These are phyloP conservation scores for Phytophthora pini DNA, from an alignment of 352 stramenopile genomes.

Conservation along the genomic window DNA sequence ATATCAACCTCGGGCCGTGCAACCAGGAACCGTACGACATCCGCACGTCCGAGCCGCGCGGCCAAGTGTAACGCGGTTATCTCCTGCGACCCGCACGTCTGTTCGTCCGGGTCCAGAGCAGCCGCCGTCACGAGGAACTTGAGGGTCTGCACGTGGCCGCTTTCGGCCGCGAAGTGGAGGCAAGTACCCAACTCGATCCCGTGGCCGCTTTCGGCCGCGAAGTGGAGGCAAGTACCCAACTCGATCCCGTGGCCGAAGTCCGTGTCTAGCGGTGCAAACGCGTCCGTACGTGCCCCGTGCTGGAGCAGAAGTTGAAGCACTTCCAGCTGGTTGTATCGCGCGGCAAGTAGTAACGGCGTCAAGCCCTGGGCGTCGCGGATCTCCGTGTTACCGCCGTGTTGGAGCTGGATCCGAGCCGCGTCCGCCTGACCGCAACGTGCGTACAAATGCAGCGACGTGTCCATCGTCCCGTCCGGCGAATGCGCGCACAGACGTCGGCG, in stretches of 20 bases:
- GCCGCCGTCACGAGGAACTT: constrained; percentile 39
- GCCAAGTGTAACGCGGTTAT: constrained; percentile 47
- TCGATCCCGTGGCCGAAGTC: constrained; percentile 9
- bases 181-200: constrained; percentile 22
- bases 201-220: constrained; percentile 15
- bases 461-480: constrained; percentile 24
- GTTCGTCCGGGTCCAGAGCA: constrained; percentile 25
- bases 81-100: constrained; percentile 12
- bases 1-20: constrained; percentile 33
- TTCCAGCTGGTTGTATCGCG: constrained; percentile 39
- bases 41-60: constrained; percentile 30
- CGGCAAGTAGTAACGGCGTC: constrained; percentile 43
- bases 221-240: constrained; percentile 29
- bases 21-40: constrained; percentile 38
- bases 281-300: constrained; percentile 31
- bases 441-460: constrained; percentile 51
- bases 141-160: constrained; percentile 33
- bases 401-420: constrained; percentile 38
- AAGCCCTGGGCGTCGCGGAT: constrained; percentile 31
- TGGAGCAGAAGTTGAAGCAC: constrained; percentile 44
- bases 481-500: constrained; percentile 3
- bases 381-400: constrained; percentile 39
- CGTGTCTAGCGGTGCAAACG: constrained; percentile 20
- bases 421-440: constrained; percentile 33
- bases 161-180: constrained; percentile 28